Percentiles rank a stretch among this genome's conserved stretches.
Evolutionary conservation across 139 green algal genomes (phyloP).

Genomic region (Parachlorella kessleri): DNA sequence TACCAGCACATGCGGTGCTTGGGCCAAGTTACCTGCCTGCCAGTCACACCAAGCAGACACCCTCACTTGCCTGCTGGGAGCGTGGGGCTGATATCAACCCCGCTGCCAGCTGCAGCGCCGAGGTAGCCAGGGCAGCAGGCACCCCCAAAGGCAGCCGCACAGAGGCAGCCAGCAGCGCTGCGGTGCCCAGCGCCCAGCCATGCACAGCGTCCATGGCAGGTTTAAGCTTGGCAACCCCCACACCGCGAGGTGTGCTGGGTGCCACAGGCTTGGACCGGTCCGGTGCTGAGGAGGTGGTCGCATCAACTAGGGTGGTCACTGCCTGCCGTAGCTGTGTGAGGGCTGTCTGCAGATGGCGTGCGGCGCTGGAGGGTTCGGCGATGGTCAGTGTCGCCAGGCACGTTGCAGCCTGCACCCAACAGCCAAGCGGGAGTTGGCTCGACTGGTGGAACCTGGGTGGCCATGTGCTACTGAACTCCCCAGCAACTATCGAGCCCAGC

Average conservation of each 20-base stretch:
- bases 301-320: slow-evolving; percentile 30
- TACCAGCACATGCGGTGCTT: no score
- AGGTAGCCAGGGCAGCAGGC: slow-evolving; percentile 50
- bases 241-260: slow-evolving; percentile 18
- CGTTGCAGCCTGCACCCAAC: slow-evolving; percentile 70
- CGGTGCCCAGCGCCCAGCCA: slow-evolving; percentile 58
- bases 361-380: slow-evolving; percentile 58
- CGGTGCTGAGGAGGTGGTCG: slow-evolving; percentile 21
- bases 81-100: slow-evolving; percentile 47
- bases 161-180: slow-evolving; percentile 65
- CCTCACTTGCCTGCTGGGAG: slow-evolving; percentile 9
- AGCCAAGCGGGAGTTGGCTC: no score
- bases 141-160: slow-evolving; percentile 63
- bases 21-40: no score
- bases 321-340: slow-evolving; percentile 41
- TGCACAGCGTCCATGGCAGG: slow-evolving; percentile 65
- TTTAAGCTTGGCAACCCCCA: slow-evolving; percentile 38
- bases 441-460: no score
- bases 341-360: slow-evolving; percentile 37
- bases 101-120: slow-evolving; percentile 52
- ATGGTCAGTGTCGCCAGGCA: slow-evolving; percentile 65
- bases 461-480: no score
- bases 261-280: slow-evolving; percentile 28
- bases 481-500: no score
- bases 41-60: no score